Conservation (phyloP, 1,139 yeast species). For the Schwanniomyces etchellsii region DNA sequence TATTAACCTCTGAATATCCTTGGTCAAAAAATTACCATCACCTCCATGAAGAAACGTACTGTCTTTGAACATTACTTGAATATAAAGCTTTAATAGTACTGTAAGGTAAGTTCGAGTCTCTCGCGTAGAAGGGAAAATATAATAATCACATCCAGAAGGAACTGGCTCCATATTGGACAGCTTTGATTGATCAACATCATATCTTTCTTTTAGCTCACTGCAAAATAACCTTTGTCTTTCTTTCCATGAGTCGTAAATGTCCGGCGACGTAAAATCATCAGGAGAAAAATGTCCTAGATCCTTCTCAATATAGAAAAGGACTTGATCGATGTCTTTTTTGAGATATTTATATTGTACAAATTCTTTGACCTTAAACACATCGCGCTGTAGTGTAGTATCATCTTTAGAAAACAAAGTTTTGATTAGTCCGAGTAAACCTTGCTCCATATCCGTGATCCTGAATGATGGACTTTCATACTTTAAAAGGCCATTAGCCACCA, state of each 20-base stretch:
- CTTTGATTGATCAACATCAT: slow-evolving; percentile 33
- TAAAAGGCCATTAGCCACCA: too few species aligned
- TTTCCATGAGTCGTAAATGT: slow-evolving; percentile 51
- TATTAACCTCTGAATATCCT: slow-evolving; percentile 38
- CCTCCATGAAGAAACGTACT: slow-evolving; percentile 11
- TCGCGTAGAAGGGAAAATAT: slow-evolving; percentile 38
- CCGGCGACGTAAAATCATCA: slow-evolving; percentile 35
- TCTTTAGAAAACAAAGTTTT: slow-evolving; percentile 38
- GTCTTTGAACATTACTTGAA: slow-evolving; percentile 15
- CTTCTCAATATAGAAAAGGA: slow-evolving; percentile 32
- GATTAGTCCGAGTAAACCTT: slow-evolving; percentile 28
- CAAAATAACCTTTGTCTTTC: slow-evolving; percentile 34
- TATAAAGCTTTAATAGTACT: slow-evolving; percentile 23
- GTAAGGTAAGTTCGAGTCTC: slow-evolving; percentile 24
- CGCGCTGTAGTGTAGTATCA: slow-evolving; percentile 41
- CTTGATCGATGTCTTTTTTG: slow-evolving; percentile 39
- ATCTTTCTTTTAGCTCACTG: slow-evolving; percentile 29
- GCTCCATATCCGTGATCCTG: slow-evolving; percentile 45
- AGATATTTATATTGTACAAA: slow-evolving; percentile 38
- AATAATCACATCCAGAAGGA: slow-evolving; percentile 30
- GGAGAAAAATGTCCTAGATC: slow-evolving; percentile 37
- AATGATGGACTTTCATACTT: slow-evolving; percentile 42
- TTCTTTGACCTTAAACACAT: slow-evolving; percentile 37
- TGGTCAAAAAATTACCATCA: slow-evolving; percentile 25
- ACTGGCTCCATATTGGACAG: slow-evolving; percentile 23